These are phyloP conservation scores for Mycothermus thermophilus DNA, from an alignment of 495 filamentous ascomycete genomes.

Conservation along the genomic window DNA sequence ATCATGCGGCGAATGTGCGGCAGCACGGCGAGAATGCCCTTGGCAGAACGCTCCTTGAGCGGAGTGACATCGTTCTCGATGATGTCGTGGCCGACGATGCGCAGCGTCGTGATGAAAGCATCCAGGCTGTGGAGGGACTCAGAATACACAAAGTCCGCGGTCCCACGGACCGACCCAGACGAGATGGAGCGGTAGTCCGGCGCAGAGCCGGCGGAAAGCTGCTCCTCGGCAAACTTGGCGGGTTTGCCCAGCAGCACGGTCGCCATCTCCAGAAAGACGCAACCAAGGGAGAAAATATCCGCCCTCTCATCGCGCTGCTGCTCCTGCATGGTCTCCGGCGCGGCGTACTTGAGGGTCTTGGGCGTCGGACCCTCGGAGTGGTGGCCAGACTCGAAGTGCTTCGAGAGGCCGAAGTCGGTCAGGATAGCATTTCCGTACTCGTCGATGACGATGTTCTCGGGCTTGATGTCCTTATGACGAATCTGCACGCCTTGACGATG, in stretches of 20 bases:
- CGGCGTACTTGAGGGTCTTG: constrained; percentile 30
- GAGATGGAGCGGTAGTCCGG: not conserved
- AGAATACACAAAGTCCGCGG: constrained; percentile 14
- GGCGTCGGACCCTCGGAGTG: constrained; percentile 18
- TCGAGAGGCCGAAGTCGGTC: constrained; percentile 34
- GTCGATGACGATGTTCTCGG: constrained; percentile 32
- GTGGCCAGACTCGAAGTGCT: constrained; percentile 24
- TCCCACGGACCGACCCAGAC: not conserved
- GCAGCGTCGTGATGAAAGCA: constrained; percentile 9
- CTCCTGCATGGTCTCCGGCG: constrained; percentile 30
- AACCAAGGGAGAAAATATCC: constrained; percentile 37
- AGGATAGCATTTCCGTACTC: constrained; percentile 19
- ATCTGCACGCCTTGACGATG: constrained; percentile 21
- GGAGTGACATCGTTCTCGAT: not conserved
- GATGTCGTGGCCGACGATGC: constrained; percentile 3
- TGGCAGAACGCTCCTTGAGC: constrained; percentile 5
- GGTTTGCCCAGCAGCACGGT: constrained; percentile 24
- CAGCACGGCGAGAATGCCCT: constrained; percentile 13
- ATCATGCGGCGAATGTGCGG: constrained; percentile 18
- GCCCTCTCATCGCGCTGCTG: constrained; percentile 25
- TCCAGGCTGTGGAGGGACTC: constrained; percentile 14
- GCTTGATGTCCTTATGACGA: constrained; percentile 36
- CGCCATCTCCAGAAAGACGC: constrained; percentile 34
- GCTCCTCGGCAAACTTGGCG: constrained; percentile 15
- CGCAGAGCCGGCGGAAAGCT: constrained; percentile 2